Evolutionary conservation across 768 basidiomycete species (phyloP).

Genomic region (Gloeophyllum trabeum): DNA sequence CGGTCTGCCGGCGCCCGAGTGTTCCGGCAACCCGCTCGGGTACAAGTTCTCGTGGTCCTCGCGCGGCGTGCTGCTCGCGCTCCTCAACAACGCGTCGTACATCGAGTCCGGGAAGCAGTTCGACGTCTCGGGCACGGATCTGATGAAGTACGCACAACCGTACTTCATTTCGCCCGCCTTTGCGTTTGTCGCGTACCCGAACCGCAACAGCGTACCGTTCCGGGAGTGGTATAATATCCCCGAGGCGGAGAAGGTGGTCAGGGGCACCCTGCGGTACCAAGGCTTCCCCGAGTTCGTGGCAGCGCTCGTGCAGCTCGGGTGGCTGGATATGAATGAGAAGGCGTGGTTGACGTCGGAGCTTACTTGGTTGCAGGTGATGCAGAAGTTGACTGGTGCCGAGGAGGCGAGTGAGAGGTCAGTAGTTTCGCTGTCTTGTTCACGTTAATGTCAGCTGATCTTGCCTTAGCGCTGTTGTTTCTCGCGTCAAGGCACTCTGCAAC

Average conservation of each 20-base stretch:
- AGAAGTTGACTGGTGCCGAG: constrained; percentile 59
- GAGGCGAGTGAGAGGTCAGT: constrained; percentile 59
- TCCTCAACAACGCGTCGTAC: constrained; percentile 84
- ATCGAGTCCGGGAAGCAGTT: constrained; percentile 53
- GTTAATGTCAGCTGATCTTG: background rate
- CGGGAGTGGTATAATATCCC: constrained; percentile 86
- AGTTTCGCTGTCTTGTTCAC: background rate
- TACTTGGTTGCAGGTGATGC: constrained; percentile 78
- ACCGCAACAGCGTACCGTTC: constrained; percentile 89
- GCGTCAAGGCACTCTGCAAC: constrained; percentile 54
- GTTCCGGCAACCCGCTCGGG: constrained; percentile 88
- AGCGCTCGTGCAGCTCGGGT: constrained; percentile 79
- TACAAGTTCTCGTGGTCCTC: constrained; percentile 99
- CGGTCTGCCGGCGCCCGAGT: constrained; percentile 87
- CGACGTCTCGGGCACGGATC: constrained; percentile 62
- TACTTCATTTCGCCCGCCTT: constrained; percentile 95
- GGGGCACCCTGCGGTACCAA: constrained; percentile 91
- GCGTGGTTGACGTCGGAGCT: constrained; percentile 66
- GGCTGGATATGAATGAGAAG: constrained; percentile 67
- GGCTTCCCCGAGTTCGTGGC: constrained; percentile 95
- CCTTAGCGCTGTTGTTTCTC: constrained; percentile 57
- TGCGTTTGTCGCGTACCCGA: constrained; percentile 95
- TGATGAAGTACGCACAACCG: constrained; percentile 86
- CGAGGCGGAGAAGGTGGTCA: constrained; percentile 85
- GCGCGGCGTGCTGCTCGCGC: constrained; percentile 88